phyloP scores from a whole-genome alignment of 108 stramenopile species.

The Aurantiochytrium sp. region DNA sequence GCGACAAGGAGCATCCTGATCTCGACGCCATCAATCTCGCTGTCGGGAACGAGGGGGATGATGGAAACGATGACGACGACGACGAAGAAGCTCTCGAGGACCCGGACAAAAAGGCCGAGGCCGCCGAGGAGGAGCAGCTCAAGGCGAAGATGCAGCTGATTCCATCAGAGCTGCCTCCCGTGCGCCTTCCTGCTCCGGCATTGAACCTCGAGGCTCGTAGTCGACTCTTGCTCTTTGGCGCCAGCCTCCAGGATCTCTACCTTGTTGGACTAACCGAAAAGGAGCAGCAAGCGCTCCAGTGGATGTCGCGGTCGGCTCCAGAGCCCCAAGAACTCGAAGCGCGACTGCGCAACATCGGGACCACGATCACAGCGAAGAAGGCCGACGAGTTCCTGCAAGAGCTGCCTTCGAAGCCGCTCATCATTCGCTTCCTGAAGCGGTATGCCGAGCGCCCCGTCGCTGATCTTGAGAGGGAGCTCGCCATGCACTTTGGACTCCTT shows the following conservation, averaged over 20 bases:
- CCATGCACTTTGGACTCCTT: conserved; percentile 35
- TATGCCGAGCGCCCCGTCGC: neutral
- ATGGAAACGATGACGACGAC: neutral
- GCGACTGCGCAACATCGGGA: conserved; percentile 44
- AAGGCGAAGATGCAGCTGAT: neutral
- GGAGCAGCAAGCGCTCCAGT: conserved; percentile 26
- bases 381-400: conserved; percentile 50
- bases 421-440: conserved; percentile 37
- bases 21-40: neutral
- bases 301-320: conserved; percentile 38
- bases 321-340: neutral
- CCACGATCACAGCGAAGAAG: conserved; percentile 41
- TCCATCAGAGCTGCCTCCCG: neutral
- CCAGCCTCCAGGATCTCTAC: conserved; percentile 41
- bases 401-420: conserved; percentile 56
- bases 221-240: conserved; percentile 1
- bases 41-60: neutral
- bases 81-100: neutral
- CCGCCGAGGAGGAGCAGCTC: neutral
- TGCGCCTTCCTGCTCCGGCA: neutral
- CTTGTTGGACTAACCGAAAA: conserved; percentile 39
- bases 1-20: neutral
- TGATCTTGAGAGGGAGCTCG: conserved; percentile 30
- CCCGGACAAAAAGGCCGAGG: neutral
- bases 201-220: neutral